Percentiles rank a stretch among this genome's conserved stretches.
Conservation (phyloP, 1,284 basidiomycete species). For the Boletus albobrunnescens region DNA sequence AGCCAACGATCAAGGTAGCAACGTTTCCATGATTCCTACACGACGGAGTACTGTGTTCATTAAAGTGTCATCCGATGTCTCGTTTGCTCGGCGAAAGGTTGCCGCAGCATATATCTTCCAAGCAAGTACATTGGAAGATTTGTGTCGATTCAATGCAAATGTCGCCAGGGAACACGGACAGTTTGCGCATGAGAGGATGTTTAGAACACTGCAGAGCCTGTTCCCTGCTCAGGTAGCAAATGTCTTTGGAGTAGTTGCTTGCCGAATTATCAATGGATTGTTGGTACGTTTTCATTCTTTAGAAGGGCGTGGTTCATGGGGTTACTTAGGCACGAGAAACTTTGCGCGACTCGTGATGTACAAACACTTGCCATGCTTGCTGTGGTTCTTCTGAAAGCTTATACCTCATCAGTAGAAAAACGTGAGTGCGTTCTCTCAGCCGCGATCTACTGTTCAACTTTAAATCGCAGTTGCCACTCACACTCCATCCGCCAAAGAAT, state of each 20-base stretch:
- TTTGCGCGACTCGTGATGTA: conserved; percentile 65
- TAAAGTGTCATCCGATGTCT: conserved; percentile 52
- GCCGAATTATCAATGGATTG: conserved; percentile 42
- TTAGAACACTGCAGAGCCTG: conserved; percentile 57
- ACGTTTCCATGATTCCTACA: conserved; percentile 43
- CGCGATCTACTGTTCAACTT: background rate
- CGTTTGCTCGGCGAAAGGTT: conserved; percentile 57
- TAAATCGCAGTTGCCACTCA: conserved; percentile 2
- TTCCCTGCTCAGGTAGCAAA: conserved; percentile 35
- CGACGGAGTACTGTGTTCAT: conserved; percentile 66
- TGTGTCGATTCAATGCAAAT: conserved; percentile 58
- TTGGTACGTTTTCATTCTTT: conserved; percentile 30
- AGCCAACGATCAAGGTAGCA: conserved; percentile 19
- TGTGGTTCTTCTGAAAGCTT: conserved; percentile 57
- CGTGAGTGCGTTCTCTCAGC: conserved; percentile 23
- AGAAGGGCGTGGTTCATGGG: conserved; percentile 6
- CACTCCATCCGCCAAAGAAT: conserved; percentile 21
- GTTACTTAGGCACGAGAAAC: conserved; percentile 54
- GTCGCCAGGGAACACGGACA: conserved; percentile 59
- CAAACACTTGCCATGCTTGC: conserved; percentile 82
- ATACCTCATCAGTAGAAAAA: conserved; percentile 18
- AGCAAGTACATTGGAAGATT: conserved; percentile 39
- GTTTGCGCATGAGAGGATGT: conserved; percentile 72
- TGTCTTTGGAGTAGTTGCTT: conserved; percentile 29
- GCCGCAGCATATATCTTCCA: conserved; percentile 62